A percentile compares a stretch with the other conserved stretches of the same genome.
These are phyloP conservation scores for Zymoseptoria passerinii DNA, from an alignment of 2,329 filamentous ascomycete genomes.

Conservation along the genomic window DNA sequence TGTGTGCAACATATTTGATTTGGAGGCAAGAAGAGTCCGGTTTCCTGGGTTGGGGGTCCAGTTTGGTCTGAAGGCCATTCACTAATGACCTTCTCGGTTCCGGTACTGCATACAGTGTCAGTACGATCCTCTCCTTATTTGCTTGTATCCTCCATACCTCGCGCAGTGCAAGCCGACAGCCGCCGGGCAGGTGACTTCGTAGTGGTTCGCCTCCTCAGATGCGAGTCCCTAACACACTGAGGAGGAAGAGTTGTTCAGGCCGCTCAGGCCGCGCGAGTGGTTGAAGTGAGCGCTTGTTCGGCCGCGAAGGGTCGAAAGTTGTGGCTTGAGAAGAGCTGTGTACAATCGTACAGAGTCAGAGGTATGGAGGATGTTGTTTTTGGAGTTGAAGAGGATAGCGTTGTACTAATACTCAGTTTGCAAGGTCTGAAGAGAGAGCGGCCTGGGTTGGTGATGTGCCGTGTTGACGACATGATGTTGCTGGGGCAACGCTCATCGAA, in stretches of 20 bases:
- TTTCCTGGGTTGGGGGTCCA: conserved; percentile 29
- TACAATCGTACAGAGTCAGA: conserved; percentile 9
- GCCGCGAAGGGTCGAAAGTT: conserved; percentile 2
- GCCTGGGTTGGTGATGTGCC: not conserved
- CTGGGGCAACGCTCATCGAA: not conserved
- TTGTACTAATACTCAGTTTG: not conserved
- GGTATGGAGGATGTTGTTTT: not conserved
- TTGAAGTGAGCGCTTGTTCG: not conserved
- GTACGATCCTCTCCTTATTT: conserved; percentile 35
- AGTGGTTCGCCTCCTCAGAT: conserved; percentile 12
- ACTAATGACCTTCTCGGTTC: conserved; percentile 14
- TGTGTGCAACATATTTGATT: conserved; percentile 62
- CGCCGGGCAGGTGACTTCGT: conserved; percentile 53
- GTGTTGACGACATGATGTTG: not conserved
- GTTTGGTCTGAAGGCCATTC: conserved; percentile 11
- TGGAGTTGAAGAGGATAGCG: not conserved
- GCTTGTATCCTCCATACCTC: conserved; percentile 48
- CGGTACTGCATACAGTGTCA: conserved; percentile 18
- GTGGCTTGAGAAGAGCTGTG: conserved; percentile 5
- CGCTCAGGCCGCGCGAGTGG: conserved; percentile 4
- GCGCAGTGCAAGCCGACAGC: conserved; percentile 72
- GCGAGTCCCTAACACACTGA: conserved; percentile 16
- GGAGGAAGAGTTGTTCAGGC: conserved; percentile 9
- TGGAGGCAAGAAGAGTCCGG: conserved; percentile 60
- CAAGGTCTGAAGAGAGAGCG: not conserved